A percentile compares a stretch with the other conserved stretches of the same genome.
These are phyloP conservation scores for Cornus controversa DNA, from an alignment of 148 eudicot genomes.

Conservation along the genomic window DNA sequence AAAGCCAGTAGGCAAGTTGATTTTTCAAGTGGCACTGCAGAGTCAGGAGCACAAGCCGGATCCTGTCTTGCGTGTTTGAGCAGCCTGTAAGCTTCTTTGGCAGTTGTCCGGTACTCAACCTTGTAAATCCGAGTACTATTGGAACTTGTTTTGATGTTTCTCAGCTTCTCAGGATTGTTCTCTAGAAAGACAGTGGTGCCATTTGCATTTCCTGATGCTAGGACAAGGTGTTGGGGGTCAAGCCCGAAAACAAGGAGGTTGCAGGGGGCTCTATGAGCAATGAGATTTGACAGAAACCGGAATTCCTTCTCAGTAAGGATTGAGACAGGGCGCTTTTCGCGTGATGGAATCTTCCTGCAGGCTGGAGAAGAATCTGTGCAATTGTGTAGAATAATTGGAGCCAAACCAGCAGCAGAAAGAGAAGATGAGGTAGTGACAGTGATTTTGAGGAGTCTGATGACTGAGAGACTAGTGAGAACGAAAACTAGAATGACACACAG, in stretches of 20 bases:
- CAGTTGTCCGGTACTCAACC: conserved; percentile 46
- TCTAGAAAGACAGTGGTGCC: conserved; percentile 70
- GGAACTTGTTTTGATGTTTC: conserved; percentile 12
- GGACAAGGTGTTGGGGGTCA: conserved; percentile 45
- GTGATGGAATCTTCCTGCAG: conserved; percentile 6
- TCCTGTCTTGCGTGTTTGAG: conserved; percentile 61
- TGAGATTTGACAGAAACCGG: conserved; percentile 43
- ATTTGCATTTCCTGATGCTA: conserved; percentile 50
- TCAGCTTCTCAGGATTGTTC: conserved; percentile 39
- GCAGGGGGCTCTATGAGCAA: conserved; percentile 67
- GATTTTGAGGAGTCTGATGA: conserved; percentile 63
- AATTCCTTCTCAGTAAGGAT: conserved; percentile 54
- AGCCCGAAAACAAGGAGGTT: conserved; percentile 83
- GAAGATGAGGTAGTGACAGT: conserved; percentile 43
- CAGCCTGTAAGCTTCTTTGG: conserved; percentile 75
- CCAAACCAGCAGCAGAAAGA: conserved; percentile 17
- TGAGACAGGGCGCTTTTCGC: neutral
- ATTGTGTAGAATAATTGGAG: neutral
- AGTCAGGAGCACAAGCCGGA: conserved; percentile 35
- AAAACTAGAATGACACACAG: conserved; percentile 60
- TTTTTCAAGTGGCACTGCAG: conserved; percentile 19
- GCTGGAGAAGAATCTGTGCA: conserved; percentile 7
- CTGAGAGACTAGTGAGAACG: conserved; percentile 47
- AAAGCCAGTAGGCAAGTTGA: conserved; percentile 64
- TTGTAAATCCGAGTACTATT: conserved; percentile 45